phyloP scores from a whole-genome alignment of 768 basidiomycete genomes.

The Xerocomus potaroensis region DNA sequence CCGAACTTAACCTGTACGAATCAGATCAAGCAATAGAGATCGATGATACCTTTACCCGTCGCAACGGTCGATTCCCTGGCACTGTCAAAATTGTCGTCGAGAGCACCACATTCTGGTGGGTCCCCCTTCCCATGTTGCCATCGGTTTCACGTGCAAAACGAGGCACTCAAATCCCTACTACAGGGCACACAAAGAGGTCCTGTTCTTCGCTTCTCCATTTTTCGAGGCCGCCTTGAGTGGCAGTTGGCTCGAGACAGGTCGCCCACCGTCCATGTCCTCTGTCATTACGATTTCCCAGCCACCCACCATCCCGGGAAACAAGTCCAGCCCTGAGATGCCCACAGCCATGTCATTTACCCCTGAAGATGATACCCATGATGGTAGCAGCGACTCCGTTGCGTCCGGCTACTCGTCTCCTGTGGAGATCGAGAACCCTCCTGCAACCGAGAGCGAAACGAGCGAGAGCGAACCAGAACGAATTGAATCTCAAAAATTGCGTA shows the following conservation, averaged over 20 bases:
- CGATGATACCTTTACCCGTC: slow-evolving; percentile 70
- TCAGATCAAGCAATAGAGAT: slow-evolving; percentile 73
- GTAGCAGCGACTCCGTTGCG: slow-evolving; percentile 22
- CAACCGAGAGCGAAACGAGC: slow-evolving; percentile 32
- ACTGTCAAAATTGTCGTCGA: slow-evolving; percentile 90
- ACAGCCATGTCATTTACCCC: slow-evolving; percentile 61
- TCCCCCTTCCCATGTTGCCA: slow-evolving; percentile 3
- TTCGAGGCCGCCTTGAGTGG: slow-evolving; percentile 90
- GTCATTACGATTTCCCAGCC: slow-evolving; percentile 82
- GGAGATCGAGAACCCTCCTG: slow-evolving; percentile 34
- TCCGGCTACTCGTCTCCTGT: slow-evolving; percentile 42
- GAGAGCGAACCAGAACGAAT: slow-evolving; percentile 35
- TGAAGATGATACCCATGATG: slow-evolving; percentile 43
- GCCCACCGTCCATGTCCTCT: slow-evolving; percentile 75
- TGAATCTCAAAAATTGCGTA: slow-evolving; percentile 19
- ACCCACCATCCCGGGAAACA: slow-evolving; percentile 52
- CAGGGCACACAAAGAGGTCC: slow-evolving; percentile 89
- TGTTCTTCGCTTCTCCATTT: slow-evolving; percentile 93
- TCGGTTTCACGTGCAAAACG: slow-evolving; percentile 2
- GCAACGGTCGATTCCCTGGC: slow-evolving; percentile 63
- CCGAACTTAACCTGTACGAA: slow-evolving; percentile 63
- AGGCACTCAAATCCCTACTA: slow-evolving; percentile 3
- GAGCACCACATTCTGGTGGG: slow-evolving; percentile 86
- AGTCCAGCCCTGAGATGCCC: slow-evolving; percentile 35
- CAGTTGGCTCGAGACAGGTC: slow-evolving; percentile 86